A percentile compares a stretch with the other conserved stretches of the same genome.
Conservation (phyloP, 139 green algal genomes). For the Tetradesmus obliquus region DNA sequence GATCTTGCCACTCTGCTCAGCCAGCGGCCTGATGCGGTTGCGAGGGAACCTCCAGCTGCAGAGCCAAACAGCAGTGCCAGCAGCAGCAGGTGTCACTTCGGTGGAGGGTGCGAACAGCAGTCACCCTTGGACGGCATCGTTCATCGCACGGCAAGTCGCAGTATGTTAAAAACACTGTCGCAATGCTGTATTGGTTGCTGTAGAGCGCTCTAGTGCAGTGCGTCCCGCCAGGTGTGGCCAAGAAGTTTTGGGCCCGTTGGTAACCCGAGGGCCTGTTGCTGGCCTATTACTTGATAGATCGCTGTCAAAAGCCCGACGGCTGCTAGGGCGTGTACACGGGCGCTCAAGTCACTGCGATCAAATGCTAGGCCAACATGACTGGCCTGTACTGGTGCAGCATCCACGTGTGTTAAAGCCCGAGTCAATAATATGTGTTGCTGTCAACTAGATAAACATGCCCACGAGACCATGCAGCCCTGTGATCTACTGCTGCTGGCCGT, state of each 20-base stretch:
- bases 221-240: not conserved
- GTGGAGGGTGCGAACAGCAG: not conserved
- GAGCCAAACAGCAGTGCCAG: not conserved
- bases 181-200: not conserved
- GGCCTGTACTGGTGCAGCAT: too few species aligned
- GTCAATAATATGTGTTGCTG: not conserved
- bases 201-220: not conserved
- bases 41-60: conserved; percentile 36
- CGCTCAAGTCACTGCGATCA: not conserved
- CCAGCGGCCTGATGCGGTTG: not conserved
- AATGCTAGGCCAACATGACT: not conserved
- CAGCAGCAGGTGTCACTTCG: not conserved
- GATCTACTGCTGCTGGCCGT: not conserved
- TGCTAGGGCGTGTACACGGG: not conserved
- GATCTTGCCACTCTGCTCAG: conserved; percentile 15
- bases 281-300: not conserved
- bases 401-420: too few species aligned
- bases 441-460: not conserved
- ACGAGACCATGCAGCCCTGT: not conserved
- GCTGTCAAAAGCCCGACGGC: not conserved
- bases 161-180: not conserved
- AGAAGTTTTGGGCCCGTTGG: not conserved
- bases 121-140: not conserved
- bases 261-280: not conserved
- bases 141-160: not conserved